A percentile compares a stretch with the other conserved stretches of the same genome.
These are phyloP conservation scores for Sporothrix mexicana DNA, from an alignment of 2,329 filamentous ascomycete species.

Conservation along the genomic window DNA sequence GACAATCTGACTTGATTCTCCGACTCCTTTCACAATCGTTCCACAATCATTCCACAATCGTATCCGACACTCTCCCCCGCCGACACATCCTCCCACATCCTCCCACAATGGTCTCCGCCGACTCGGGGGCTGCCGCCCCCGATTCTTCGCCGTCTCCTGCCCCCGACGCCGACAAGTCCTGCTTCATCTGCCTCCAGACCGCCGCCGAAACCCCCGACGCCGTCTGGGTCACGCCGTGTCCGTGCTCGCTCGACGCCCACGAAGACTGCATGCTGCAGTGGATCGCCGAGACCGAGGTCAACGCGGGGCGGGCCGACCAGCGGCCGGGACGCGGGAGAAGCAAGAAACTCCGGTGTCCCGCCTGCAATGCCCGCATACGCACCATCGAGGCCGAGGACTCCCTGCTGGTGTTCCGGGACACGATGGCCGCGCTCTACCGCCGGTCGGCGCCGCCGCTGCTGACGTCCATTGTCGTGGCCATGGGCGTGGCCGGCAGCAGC, in stretches of 20 bases:
- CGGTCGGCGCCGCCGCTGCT: constrained; percentile 67
- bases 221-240: constrained; percentile 85
- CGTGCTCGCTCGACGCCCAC: constrained; percentile 88
- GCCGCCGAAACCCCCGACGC: constrained; percentile 56
- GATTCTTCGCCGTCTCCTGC: neutral
- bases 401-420: constrained; percentile 70
- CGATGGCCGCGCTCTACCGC: constrained; percentile 61
- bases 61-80: neutral
- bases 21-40: no score
- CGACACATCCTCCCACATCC: no score
- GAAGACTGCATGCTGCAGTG: constrained; percentile 88
- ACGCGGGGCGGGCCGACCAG: no score
- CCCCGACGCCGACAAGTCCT: constrained; percentile 41
- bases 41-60: neutral
- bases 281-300: constrained; percentile 85
- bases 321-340: constrained; percentile 24
- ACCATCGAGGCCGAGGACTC: constrained; percentile 76
- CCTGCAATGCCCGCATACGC: constrained; percentile 83
- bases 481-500: constrained; percentile 58
- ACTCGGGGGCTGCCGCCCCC: neutral
- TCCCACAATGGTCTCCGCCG: neutral
- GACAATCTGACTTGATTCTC: neutral
- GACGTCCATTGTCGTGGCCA: constrained; percentile 61
- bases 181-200: constrained; percentile 69
- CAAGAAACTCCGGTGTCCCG: constrained; percentile 78